Conservation (phyloP, 2,329 filamentous ascomycete genomes). For the Ophiocordyceps robertsii region DNA sequence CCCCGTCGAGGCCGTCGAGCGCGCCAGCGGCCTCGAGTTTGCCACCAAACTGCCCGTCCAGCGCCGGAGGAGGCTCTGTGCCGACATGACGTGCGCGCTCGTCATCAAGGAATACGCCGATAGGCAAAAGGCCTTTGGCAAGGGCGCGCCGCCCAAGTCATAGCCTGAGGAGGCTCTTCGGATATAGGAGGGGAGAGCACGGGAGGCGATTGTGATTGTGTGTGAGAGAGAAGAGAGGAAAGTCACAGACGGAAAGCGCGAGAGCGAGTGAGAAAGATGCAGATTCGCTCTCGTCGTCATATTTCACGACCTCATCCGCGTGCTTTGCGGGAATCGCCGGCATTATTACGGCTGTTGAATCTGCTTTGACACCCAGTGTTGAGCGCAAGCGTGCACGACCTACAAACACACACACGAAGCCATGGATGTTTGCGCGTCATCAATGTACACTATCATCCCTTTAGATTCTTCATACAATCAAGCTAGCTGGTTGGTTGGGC, state of each 20-base stretch:
- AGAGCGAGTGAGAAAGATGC: too few relatives aligned
- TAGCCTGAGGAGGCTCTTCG: slow-evolving; percentile 1
- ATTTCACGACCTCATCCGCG: too few relatives aligned
- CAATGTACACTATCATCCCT: neutral
- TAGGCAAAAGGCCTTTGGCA: slow-evolving; percentile 43
- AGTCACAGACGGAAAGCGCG: too few relatives aligned
- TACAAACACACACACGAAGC: neutral
- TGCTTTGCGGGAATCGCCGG: too few relatives aligned
- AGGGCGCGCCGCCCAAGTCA: slow-evolving; percentile 14
- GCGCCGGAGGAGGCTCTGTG: slow-evolving; percentile 67
- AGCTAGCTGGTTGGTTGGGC: neutral
- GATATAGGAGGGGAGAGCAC: neutral
- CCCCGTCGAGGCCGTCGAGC: slow-evolving; percentile 81
- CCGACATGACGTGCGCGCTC: slow-evolving; percentile 73
- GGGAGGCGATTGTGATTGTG: neutral
- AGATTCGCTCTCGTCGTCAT: too few relatives aligned
- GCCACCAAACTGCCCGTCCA: slow-evolving; percentile 61
- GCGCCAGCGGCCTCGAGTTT: slow-evolving; percentile 86
- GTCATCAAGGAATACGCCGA: slow-evolving; percentile 68
- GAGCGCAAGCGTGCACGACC: slow-evolving; percentile 44
- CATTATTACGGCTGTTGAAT: too few relatives aligned
- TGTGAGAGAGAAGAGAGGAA: too few relatives aligned
- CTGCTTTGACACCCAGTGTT: neutral
- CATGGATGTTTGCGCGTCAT: neutral
- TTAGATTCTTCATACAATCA: neutral